Evolutionary conservation across 805 yeast genomes (phyloP).

Genomic region (Grigorovia humatica): DNA sequence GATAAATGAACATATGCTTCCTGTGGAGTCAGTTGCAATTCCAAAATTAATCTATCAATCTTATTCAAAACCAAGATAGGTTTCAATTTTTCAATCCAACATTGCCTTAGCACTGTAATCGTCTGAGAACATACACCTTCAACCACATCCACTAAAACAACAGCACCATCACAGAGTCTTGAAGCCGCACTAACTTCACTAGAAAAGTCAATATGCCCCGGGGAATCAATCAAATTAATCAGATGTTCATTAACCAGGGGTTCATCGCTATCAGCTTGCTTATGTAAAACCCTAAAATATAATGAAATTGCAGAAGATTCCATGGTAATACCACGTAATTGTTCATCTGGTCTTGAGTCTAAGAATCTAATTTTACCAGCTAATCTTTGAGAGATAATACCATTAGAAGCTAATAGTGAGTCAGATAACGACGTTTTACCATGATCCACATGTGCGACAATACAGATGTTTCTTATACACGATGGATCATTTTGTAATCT

Average conservation of each 20-base stretch:
- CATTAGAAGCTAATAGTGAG: conserved; percentile 86
- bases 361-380: conserved; percentile 92
- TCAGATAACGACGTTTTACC: conserved; percentile 95
- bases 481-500: conserved; percentile 60
- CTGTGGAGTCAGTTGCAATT: conserved; percentile 66
- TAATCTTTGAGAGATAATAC: conserved; percentile 86
- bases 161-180: conserved; percentile 92
- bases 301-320: conserved; percentile 91
- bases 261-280: conserved; percentile 33
- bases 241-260: conserved; percentile 62
- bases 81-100: conserved; percentile 86
- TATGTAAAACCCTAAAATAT: conserved; percentile 64
- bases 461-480: conserved; percentile 80
- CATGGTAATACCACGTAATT: conserved; percentile 93
- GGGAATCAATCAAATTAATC: conserved; percentile 90
- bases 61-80: conserved; percentile 86
- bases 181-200: conserved; percentile 96
- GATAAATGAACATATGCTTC: conserved; percentile 80
- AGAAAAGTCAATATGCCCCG: conserved; percentile 97
- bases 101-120: conserved; percentile 84
- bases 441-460: conserved; percentile 96
- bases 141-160: conserved; percentile 89
- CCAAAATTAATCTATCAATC: conserved; percentile 75
- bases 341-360: conserved; percentile 94
- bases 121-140: conserved; percentile 99